A percentile compares a stretch with the other conserved stretches of the same genome.
Conservation (phyloP, 495 filamentous ascomycete species). For the Amorphotheca resinae region DNA sequence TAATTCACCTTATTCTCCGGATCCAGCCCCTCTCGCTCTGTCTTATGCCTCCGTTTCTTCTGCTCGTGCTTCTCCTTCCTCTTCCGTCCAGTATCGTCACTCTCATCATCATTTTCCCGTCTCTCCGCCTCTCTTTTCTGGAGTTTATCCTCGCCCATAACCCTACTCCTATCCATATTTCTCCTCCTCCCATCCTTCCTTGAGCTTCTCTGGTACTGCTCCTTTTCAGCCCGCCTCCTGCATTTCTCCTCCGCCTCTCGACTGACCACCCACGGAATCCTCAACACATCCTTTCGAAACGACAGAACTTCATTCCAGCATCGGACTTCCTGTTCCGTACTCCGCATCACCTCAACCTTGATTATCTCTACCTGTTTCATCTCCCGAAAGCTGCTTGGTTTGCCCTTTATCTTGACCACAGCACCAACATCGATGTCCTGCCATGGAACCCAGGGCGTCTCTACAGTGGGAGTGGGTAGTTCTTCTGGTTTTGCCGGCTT, state of each 20-base stretch:
- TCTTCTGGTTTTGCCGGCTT: background rate
- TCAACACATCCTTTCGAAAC: slow-evolving; percentile 53
- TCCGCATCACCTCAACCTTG: slow-evolving; percentile 42
- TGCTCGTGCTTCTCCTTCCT: background rate
- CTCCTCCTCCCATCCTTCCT: background rate
- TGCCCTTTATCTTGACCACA: slow-evolving; percentile 69
- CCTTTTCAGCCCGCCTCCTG: slow-evolving; percentile 6
- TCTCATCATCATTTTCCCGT: background rate
- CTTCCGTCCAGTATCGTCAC: background rate
- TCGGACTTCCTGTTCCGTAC: slow-evolving; percentile 62
- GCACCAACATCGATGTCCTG: slow-evolving; percentile 47
- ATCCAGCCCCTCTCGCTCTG: slow-evolving; percentile 1
- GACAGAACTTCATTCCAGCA: slow-evolving; percentile 58
- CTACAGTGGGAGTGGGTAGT: slow-evolving; percentile 1
- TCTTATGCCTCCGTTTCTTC: background rate
- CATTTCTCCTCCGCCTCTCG: slow-evolving; percentile 16
- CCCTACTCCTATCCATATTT: background rate
- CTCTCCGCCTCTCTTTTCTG: background rate
- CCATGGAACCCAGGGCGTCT: slow-evolving; percentile 13
- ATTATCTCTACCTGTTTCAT: slow-evolving; percentile 57
- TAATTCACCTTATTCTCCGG: slow-evolving; percentile 6
- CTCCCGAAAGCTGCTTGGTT: slow-evolving; percentile 47
- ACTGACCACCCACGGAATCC: slow-evolving; percentile 33
- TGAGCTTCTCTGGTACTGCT: background rate
- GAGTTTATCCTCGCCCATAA: background rate